Evolutionary conservation across 345 rosid species (phyloP).

Genomic region (Aquilaria sinensis): DNA sequence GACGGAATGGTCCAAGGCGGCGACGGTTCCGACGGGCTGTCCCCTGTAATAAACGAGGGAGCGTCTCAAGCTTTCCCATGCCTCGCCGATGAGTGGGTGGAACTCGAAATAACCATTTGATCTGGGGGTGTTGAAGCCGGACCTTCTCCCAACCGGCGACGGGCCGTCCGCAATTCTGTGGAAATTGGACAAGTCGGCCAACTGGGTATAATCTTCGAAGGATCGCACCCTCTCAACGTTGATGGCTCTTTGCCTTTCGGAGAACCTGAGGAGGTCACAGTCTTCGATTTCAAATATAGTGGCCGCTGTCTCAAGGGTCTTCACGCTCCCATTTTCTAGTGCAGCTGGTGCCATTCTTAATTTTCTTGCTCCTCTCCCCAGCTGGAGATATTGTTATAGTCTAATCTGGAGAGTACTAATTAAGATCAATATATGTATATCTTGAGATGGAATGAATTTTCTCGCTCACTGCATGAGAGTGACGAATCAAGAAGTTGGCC

Average conservation of each 20-base stretch:
- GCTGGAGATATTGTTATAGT: no score
- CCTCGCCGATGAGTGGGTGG: slow-evolving; percentile 30
- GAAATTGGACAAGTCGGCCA: slow-evolving; percentile 21
- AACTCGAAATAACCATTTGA: slow-evolving; percentile 26
- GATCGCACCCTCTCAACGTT: slow-evolving; percentile 28
- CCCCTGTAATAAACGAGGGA: slow-evolving; percentile 29
- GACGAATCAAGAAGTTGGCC: no score
- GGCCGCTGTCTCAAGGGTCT: slow-evolving; percentile 10
- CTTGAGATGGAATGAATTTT: no score
- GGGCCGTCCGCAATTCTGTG: slow-evolving; percentile 9
- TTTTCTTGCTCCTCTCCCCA: no score
- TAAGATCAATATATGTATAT: no score
- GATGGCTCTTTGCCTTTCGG: slow-evolving; percentile 30
- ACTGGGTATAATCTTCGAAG: slow-evolving; percentile 27
- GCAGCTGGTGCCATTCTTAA: no score
- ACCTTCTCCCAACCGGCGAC: slow-evolving; percentile 30
- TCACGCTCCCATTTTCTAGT: slow-evolving; percentile 18
- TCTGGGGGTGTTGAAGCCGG: slow-evolving; percentile 31
- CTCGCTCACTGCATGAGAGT: no score
- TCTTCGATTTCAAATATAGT: slow-evolving; percentile 30
- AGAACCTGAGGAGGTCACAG: slow-evolving; percentile 18
- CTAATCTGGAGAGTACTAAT: no score
- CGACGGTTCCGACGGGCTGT: slow-evolving; percentile 48
- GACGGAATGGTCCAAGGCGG: slow-evolving; percentile 38
- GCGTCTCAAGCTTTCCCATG: slow-evolving; percentile 38